phyloP scores from a whole-genome alignment of 352 stramenopile genomes.

The Globisporangium recalcitrans region DNA sequence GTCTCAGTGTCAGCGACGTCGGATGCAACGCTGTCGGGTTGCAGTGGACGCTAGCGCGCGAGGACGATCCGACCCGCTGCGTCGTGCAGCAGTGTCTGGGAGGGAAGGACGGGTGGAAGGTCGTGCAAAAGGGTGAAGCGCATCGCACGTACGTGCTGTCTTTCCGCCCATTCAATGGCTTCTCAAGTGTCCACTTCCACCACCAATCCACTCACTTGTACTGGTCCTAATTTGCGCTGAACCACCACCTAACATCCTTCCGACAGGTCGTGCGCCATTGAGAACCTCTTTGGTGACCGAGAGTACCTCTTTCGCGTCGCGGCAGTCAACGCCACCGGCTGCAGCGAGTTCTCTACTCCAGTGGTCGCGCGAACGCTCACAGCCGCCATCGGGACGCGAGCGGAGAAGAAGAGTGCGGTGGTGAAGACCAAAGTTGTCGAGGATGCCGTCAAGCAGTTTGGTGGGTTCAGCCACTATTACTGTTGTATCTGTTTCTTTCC shows the following conservation, averaged over 20 bases:
- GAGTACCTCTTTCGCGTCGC: constrained; percentile 30
- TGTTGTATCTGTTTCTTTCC: background rate
- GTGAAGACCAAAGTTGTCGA: background rate
- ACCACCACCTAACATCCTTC: background rate
- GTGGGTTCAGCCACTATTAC: background rate
- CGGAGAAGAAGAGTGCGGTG: constrained; percentile 3
- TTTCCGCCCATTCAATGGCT: too few relatives aligned
- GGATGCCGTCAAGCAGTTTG: constrained; percentile 11
- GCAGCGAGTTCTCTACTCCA: constrained; percentile 17
- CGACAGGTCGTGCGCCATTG: constrained; percentile 12
- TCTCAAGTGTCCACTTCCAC: too few relatives aligned
- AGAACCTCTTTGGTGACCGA: constrained; percentile 15
- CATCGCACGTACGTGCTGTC: constrained; percentile 7
- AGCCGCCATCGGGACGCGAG: background rate
- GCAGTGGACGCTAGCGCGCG: background rate
- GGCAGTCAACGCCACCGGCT: constrained; percentile 6
- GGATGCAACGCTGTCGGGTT: constrained; percentile 5
- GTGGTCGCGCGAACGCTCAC: constrained; percentile 9
- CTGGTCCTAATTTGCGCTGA: too few relatives aligned
- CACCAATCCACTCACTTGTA: too few relatives aligned
- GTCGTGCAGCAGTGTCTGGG: constrained; percentile 26
- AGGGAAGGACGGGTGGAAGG: constrained; percentile 21
- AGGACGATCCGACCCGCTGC: constrained; percentile 8
- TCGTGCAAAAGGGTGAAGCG: constrained; percentile 17
- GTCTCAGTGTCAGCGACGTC: background rate